These are phyloP conservation scores for Termitomyces heimii DNA, from an alignment of 768 basidiomycete genomes.

Conservation along the genomic window DNA sequence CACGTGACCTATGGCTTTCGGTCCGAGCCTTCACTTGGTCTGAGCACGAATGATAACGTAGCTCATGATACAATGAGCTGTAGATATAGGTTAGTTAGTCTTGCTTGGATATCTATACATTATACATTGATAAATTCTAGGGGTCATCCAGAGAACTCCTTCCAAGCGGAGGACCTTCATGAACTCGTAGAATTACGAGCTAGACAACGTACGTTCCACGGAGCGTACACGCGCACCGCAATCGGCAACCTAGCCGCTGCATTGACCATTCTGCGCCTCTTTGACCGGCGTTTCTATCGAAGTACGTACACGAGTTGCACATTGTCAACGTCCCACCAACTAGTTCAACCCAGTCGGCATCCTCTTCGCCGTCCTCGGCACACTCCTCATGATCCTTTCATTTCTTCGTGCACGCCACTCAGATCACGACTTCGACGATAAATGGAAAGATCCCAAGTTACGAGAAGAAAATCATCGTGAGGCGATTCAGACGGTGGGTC, in stretches of 20 bases:
- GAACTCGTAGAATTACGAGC: slow-evolving; percentile 75
- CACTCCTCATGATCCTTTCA: slow-evolving; percentile 50
- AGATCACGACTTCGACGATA: slow-evolving; percentile 74
- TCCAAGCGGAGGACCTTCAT: slow-evolving; percentile 43
- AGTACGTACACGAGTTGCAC: slow-evolving; percentile 40
- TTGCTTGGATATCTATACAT: background rate
- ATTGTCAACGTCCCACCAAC: background rate
- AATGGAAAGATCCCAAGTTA: slow-evolving; percentile 26
- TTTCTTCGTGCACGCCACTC: slow-evolving; percentile 61
- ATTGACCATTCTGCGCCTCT: slow-evolving; percentile 71
- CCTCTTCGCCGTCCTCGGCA: slow-evolving; percentile 57
- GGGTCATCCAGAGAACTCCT: slow-evolving; percentile 45
- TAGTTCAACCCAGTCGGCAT: slow-evolving; percentile 39
- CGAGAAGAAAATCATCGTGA: slow-evolving; percentile 23
- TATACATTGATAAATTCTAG: slow-evolving; percentile 15
- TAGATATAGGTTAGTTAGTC: slow-evolving; percentile 6
- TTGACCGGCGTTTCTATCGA: slow-evolving; percentile 65
- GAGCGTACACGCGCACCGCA: slow-evolving; percentile 74
- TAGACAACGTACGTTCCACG: slow-evolving; percentile 76
- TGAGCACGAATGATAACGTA: background rate
- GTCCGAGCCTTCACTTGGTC: too few relatives aligned
- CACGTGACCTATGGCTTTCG: slow-evolving; percentile 5
- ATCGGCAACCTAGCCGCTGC: slow-evolving; percentile 70
- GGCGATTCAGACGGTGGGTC: slow-evolving; percentile 52
- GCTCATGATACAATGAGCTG: slow-evolving; percentile 6